phyloP scores from a whole-genome alignment of 768 basidiomycete species.

The Tricholoma sp. region DNA sequence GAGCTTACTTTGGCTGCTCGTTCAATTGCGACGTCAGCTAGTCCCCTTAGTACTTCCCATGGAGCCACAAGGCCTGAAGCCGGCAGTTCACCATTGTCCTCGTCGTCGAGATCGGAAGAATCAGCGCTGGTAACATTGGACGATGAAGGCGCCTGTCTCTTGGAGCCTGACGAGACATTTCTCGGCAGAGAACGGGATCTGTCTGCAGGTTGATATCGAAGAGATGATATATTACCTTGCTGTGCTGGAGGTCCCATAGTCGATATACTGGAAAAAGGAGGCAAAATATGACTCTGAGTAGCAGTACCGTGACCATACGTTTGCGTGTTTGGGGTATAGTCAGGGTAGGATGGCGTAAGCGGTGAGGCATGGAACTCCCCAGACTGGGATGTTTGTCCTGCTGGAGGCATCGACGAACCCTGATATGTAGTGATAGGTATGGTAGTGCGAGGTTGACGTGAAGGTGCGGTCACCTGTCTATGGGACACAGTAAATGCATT shows the following conservation, averaged over 20 bases:
- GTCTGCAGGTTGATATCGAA: slow-evolving; percentile 53
- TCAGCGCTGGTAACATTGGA: slow-evolving; percentile 74
- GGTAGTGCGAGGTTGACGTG: slow-evolving; percentile 11
- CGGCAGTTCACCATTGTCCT: slow-evolving; percentile 75
- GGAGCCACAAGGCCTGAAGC: slow-evolving; percentile 80
- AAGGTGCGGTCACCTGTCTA: slow-evolving; percentile 15
- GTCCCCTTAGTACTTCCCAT: slow-evolving; percentile 76
- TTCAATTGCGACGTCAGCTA: slow-evolving; percentile 79
- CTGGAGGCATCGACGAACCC: slow-evolving; percentile 27
- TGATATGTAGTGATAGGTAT: slow-evolving; percentile 31
- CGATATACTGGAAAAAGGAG: slow-evolving; percentile 68
- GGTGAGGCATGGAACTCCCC: slow-evolving; percentile 42
- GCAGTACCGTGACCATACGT: slow-evolving; percentile 27
- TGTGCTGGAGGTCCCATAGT: slow-evolving; percentile 46
- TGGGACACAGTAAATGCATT: slow-evolving; percentile 26
- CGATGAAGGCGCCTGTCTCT: slow-evolving; percentile 54
- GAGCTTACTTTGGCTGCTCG: slow-evolving; percentile 65
- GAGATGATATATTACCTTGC: slow-evolving; percentile 50
- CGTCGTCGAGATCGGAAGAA: slow-evolving; percentile 82
- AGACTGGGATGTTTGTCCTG: slow-evolving; percentile 27
- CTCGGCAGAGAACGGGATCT: slow-evolving; percentile 26
- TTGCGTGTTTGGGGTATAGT: slow-evolving; percentile 33
- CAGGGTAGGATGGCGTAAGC: slow-evolving; percentile 36
- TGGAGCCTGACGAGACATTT: slow-evolving; percentile 40
- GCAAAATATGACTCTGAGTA: slow-evolving; percentile 50